Evolutionary conservation across 352 stramenopile genomes (phyloP).

Genomic region (Plasmopara viticola): DNA sequence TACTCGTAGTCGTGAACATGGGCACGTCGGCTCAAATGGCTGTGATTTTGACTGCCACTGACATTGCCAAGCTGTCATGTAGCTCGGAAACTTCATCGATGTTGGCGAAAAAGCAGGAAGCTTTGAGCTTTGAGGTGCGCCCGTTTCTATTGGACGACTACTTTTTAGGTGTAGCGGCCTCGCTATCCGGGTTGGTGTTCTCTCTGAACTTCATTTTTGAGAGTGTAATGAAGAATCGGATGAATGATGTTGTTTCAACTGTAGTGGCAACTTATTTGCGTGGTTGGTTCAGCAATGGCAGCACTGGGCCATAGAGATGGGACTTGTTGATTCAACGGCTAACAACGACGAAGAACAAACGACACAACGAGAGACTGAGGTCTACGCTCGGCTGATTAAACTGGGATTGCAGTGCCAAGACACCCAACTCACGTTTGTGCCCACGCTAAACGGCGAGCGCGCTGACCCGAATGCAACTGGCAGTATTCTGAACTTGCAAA

Average conservation of each 20-base stretch:
- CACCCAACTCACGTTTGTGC: slow-evolving; percentile 52
- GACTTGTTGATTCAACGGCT: slow-evolving; percentile 7
- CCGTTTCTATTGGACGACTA: slow-evolving; percentile 54
- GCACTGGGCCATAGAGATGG: slow-evolving; percentile 49
- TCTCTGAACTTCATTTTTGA: not conserved
- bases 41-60: slow-evolving; percentile 43
- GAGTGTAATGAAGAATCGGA: slow-evolving; percentile 2
- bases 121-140: slow-evolving; percentile 61
- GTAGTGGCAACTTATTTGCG: slow-evolving; percentile 63
- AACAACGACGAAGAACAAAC: slow-evolving; percentile 11
- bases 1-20: slow-evolving; percentile 63
- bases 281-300: slow-evolving; percentile 59
- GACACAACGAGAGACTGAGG: slow-evolving; percentile 17
- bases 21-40: slow-evolving; percentile 76
- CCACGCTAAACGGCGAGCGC: slow-evolving; percentile 68
- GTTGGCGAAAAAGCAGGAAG: slow-evolving; percentile 2
- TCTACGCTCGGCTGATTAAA: slow-evolving; percentile 52
- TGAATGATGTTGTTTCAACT: not conserved
- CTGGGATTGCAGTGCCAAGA: slow-evolving; percentile 40
- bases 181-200: slow-evolving; percentile 52
- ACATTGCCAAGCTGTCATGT: slow-evolving; percentile 20
- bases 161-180: slow-evolving; percentile 63
- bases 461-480: slow-evolving; percentile 29
- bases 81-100: not conserved
- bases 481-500: slow-evolving; percentile 39